Percentiles rank a stretch among this genome's conserved stretches.
Evolutionary conservation across 208 protist genomes (phyloP).

Genomic region (Phytomonas francai): DNA sequence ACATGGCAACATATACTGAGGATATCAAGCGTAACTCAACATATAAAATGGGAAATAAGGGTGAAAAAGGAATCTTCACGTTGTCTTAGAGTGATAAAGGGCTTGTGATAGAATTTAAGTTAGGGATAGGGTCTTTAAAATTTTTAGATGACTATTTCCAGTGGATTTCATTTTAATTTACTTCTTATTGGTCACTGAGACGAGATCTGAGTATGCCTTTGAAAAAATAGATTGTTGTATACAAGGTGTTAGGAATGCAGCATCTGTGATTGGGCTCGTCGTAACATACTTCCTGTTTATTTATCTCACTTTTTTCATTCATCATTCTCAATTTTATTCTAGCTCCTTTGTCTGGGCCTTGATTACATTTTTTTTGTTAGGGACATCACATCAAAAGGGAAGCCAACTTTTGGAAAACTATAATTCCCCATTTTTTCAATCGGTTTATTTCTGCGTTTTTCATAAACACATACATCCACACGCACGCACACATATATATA

Average conservation of each 20-base stretch:
- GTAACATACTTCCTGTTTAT: background rate
- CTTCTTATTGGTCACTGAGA: background rate
- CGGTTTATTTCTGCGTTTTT: background rate
- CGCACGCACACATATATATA: slow-evolving; percentile 1
- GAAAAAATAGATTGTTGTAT: background rate
- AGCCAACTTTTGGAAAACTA: background rate
- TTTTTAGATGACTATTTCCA: slow-evolving; percentile 4
- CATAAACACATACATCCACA: background rate
- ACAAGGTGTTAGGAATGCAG: background rate
- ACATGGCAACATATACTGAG: no score
- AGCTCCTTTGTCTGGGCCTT: background rate
- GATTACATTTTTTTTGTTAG: slow-evolving; percentile 1
- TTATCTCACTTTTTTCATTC: background rate
- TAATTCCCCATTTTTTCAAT: background rate
- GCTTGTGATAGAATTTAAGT: slow-evolving; percentile 1
- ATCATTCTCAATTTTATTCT: background rate
- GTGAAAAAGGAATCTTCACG: no score
- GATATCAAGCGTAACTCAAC: background rate
- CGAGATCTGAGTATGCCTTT: background rate
- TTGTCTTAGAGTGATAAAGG: slow-evolving; percentile 2
- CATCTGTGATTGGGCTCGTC: no score
- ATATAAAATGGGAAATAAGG: background rate
- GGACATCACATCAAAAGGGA: background rate
- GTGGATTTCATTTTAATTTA: slow-evolving; percentile 10
- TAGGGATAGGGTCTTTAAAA: background rate